These are phyloP conservation scores for Suillus spraguei DNA, from an alignment of 768 basidiomycete genomes.

Conservation along the genomic window DNA sequence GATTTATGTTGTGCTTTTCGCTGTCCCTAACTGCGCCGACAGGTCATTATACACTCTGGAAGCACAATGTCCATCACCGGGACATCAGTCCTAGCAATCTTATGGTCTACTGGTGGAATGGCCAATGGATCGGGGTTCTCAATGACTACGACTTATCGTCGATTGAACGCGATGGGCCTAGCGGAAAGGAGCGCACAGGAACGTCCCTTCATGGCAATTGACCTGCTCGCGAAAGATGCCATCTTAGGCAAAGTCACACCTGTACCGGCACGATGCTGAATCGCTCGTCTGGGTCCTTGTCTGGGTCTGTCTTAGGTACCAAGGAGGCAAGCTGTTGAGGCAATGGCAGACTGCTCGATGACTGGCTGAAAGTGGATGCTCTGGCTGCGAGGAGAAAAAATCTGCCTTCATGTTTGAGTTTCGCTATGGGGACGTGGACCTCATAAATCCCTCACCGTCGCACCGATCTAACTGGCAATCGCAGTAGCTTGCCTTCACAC, in stretches of 20 bases:
- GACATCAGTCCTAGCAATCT: not conserved
- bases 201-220: not conserved
- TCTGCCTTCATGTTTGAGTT: no score
- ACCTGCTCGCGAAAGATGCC: not conserved
- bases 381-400: no score
- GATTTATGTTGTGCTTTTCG: not conserved
- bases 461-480: no score
- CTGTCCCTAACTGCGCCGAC: not conserved
- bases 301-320: not conserved
- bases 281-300: not conserved
- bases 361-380: not conserved
- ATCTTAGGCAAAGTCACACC: not conserved
- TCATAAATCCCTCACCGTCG: no score
- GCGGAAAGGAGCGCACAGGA: not conserved
- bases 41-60: not conserved
- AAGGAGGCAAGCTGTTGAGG: not conserved
- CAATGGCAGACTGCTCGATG: not conserved
- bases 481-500: no score
- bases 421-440: no score
- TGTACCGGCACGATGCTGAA: not conserved
- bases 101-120: not conserved
- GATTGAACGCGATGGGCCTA: not conserved
- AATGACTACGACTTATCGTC: not conserved
- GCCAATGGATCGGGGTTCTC: not conserved
- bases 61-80: not conserved